phyloP scores from a whole-genome alignment of 805 yeast species.

The Nakazawaea holstii region DNA sequence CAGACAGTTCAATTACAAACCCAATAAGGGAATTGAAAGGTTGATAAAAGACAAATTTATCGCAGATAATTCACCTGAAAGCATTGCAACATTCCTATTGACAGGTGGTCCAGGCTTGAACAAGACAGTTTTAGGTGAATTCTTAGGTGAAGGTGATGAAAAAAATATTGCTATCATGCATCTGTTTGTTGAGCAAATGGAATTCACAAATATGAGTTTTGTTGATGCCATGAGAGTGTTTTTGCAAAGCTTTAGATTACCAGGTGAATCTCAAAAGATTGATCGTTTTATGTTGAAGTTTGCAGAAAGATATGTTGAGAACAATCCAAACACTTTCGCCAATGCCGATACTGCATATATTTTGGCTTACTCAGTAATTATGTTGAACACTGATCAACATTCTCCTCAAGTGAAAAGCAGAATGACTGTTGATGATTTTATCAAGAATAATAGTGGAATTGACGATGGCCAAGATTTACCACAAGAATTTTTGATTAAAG shows the following conservation, averaged over 20 bases:
- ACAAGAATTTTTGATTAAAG: conserved; percentile 57
- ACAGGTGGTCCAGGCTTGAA: conserved; percentile 70
- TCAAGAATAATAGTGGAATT: conserved; percentile 84
- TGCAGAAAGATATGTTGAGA: conserved; percentile 86
- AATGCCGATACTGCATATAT: conserved; percentile 94
- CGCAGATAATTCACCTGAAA: conserved; percentile 49
- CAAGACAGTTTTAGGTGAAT: conserved; percentile 84
- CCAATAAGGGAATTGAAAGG: conserved; percentile 69
- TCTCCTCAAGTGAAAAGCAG: conserved; percentile 78
- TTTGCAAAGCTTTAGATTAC: conserved; percentile 84
- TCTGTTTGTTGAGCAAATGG: conserved; percentile 84
- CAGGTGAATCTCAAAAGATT: conserved; percentile 98
- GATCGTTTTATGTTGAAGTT: conserved; percentile 96
- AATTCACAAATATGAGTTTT: conserved; percentile 62
- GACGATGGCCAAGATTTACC: conserved; percentile 88
- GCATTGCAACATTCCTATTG: conserved; percentile 71
- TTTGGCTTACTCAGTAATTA: conserved; percentile 82
- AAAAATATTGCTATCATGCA: conserved; percentile 82
- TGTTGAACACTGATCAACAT: conserved; percentile 94
- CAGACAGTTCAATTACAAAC: conserved; percentile 75
- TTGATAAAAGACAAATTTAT: conserved; percentile 64
- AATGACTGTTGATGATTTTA: conserved; percentile 85
- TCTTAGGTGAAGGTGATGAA: conserved; percentile 82
- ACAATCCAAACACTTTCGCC: conserved; percentile 82
- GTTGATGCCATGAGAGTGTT: conserved; percentile 83